Conservation (phyloP, 257 asterid species). For the Solanum ossicruentum region DNA sequence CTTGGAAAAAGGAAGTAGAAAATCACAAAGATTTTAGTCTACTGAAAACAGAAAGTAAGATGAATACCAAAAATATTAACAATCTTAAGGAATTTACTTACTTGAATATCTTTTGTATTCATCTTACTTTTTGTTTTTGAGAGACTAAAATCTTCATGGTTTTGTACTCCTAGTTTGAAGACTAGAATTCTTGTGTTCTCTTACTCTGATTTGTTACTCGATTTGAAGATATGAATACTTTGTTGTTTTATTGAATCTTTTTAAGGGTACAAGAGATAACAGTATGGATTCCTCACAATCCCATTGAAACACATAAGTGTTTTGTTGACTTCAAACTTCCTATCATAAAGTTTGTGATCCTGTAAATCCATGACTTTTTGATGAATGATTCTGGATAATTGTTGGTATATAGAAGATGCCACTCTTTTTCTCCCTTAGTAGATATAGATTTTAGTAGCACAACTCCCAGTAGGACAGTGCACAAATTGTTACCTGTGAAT, state of each 20-base stretch:
- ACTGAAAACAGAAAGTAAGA: not conserved
- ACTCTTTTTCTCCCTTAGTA: not conserved
- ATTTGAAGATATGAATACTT: not conserved
- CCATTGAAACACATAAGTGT: not conserved
- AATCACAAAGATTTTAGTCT: not conserved
- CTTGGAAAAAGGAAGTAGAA: not conserved
- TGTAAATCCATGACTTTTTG: not conserved
- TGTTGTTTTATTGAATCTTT: not conserved
- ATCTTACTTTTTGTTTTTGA: not conserved
- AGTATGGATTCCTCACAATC: not conserved
- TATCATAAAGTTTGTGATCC: not conserved
- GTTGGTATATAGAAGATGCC: not conserved
- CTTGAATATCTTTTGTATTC: not conserved
- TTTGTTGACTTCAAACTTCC: not conserved
- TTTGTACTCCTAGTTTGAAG: not conserved
- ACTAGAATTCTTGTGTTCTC: not conserved
- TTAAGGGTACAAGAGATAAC: not conserved
- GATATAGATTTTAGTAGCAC: not conserved
- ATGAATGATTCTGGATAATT: not conserved
- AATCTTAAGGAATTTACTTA: not conserved
- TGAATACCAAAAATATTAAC: not conserved
- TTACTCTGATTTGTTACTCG: not conserved
- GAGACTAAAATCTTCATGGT: not conserved
- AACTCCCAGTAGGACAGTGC: not conserved
- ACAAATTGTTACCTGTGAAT: not conserved